Evolutionary conservation across 305 asterid genomes (phyloP), one percentile per base, ranked within the genome.

Genomic region (Salvia sclarea): DNA sequence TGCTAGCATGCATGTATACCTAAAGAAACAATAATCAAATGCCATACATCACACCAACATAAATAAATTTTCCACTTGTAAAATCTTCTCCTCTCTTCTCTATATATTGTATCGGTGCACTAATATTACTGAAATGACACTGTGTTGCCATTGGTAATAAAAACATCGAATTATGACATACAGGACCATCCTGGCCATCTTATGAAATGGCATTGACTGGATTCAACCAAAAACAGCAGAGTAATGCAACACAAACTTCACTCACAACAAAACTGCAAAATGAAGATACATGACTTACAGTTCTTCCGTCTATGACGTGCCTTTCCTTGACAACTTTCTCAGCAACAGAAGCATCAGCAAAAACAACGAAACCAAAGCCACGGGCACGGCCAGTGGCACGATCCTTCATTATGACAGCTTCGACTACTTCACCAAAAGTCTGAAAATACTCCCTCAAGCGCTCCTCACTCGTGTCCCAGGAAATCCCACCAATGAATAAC

Each of bases 381-480:
- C 98, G 93, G 69, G 96, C 89, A 53, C 96, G 89, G 8, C 98
- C 98, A 5, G 95, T 89, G 25, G 80, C 75, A 47, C 96, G 92
- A 82, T 91, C 98, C 73, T 85, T 87, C 96, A 91, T 89, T 78
- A 91, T 89, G 79, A 91, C 85, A 49, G 92, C 90, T 79, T 91
- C 96, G 6, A 78, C 83, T 31, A 91, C 96, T 58, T 89, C 94
- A 56, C 98, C 98, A 77, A 80, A 89, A 61, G 77, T 65, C 71
- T 83, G 75, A 70, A 91, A 91, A 83, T 89, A 91, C 77, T 83
- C 90, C 44, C 82, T 84, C 61, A 91, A 79, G 7, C 93, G 91
- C 70, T 84, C 95, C 73, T 88, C 97, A 73, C 82, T 87, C 14
- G 97, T 91, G 75, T 91, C 96, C 97, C 96, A 88, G 8, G 98